Base-by-base conservation (phyloP, 2,329 filamentous ascomycete species). In the Ophiostoma montium region DNA sequence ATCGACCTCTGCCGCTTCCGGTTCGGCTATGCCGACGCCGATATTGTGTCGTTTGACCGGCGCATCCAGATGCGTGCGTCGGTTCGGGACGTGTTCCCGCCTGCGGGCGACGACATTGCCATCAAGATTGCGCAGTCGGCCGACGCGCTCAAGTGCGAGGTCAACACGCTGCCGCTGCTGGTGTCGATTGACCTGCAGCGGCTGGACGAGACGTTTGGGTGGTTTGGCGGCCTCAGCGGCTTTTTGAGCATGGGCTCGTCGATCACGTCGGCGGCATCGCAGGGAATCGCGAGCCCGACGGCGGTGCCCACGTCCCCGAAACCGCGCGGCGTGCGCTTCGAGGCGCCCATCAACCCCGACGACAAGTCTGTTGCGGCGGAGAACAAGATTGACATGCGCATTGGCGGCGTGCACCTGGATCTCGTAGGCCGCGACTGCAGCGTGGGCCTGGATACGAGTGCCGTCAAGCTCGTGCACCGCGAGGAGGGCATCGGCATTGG, bases 201-300 rank as follows among this genome's bases (percentile, higher is more conserved):
- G 49, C 67, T 96, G 19, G 92, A 96, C 57, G 88, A 95, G 58
- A 86, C 86, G 0, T 80, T 96, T 52, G 78, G 79, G 50, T 87
- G 86, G 72, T 89, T 95, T 64, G 92, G 92, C 33, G 92, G 92
- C 0, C 69, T 98, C 39, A 95, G 89, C 62, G 87, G 88, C 55
- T 83, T 98, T 47, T 69, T 98, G 39, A 94, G 92, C 58, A 76
- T 95, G 62, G 86, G 88, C 54, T 84, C 77, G 52, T 95, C 90
- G 0, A 84, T 94, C 54, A 78, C 82, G 11, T 88, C 85, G 1
- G 83, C 77, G 52, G 74, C 78, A n/a, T 77, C 80, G 1, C 67
- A 46, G 19, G 32, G 31, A 4, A 8, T 16, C 5, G n/a, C 18
- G n/a, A 19, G 23, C 15, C 33, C 43, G 9, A 3, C 66, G n/a